These are phyloP conservation scores for Cucurbita pepo DNA, from an alignment of 306 rosid species.

Conservation along the genomic window DNA sequence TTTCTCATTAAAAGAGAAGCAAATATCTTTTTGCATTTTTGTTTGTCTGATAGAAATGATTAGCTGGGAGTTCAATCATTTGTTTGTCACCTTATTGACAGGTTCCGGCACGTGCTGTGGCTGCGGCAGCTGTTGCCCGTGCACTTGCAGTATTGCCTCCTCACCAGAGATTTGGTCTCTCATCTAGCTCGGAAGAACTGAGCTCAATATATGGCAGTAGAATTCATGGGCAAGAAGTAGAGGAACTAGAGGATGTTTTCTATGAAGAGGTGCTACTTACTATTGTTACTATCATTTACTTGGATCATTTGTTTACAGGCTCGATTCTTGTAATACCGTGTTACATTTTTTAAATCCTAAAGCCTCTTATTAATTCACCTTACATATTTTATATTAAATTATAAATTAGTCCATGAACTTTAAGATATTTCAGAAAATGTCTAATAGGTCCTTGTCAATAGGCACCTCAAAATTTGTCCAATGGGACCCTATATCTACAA, in stretches of 20 bases:
- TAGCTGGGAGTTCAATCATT: neutral
- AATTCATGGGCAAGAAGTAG: conserved; percentile 42
- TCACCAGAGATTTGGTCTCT: conserved; percentile 62
- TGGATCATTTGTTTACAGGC: neutral
- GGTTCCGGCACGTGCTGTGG: conserved; percentile 95
- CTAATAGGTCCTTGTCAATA: neutral
- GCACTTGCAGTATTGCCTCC: conserved; percentile 96
- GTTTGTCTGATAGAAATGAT: neutral
- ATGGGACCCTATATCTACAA: no score
- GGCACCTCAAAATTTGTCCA: no score
- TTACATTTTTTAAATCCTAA: neutral
- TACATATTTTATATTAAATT: neutral
- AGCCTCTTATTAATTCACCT: neutral
- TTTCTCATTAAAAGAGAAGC: neutral
- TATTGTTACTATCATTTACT: conserved; percentile 15
- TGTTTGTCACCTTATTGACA: conserved; percentile 26
- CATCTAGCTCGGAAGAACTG: conserved; percentile 87
- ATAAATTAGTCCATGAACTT: neutral
- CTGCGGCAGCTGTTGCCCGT: conserved; percentile 97
- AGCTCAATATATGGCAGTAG: conserved; percentile 78
- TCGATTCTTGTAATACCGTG: neutral
- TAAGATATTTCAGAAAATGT: neutral
- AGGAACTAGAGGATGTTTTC: conserved; percentile 75
- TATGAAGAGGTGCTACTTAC: conserved; percentile 80
- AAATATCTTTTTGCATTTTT: neutral